Base-by-base conservation (phyloP, 2,329 filamentous ascomycete genomes). In the Colletotrichum theobromicola region DNA sequence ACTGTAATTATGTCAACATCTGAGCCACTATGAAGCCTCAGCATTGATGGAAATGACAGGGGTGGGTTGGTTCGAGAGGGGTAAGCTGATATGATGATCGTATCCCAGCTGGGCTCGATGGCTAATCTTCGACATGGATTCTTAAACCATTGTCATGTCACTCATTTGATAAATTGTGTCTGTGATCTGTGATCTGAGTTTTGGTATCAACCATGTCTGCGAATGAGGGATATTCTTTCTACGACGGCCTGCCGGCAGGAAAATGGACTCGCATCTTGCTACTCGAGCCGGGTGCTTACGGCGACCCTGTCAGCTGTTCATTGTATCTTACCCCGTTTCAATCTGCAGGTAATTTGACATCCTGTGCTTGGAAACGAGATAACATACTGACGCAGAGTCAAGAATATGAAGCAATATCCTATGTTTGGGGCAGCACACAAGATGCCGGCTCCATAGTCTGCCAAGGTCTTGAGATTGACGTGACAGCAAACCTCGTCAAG, bases 381-480 rank as follows among this genome's bases (percentile, higher is more conserved):
- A 58, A 5, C 12, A 9, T 24, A 0, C 24, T 28, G 2, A 58
- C 0, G 4, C 2, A 32, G n/a, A 0, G 1, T 9, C 0, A 60
- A 32, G 30, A 30, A 35, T 61, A 61, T 9, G 30, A 61, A 15
- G 57, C 57, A 13, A 35, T 61, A n/a, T 34, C 30, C 12, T 61
- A 61, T 21, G 57, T 61, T 15, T 61, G 28, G 57, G 57, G 30
- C 9, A 61, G 28, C 57, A 30, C 18, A 3, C 16, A 61, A 61
- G 30, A 61, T 32, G 28, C 15, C 57, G 26, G 13, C 10, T 21
- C 57, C 30, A 9, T 61, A 30, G 32, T 15, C 30, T 61, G 18
- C 2, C n/a, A 61, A 12, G 57, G 57, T 15, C 26, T 32, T 9
- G 16, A 61, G 57, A 21, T 61, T 32, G 28, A 35, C 0, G 18